Evolutionary conservation across 2,329 filamentous ascomycete genomes (phyloP), one percentile per base, ranked within the genome.

Genomic region (Arthrobotrys pseudoclavata): DNA sequence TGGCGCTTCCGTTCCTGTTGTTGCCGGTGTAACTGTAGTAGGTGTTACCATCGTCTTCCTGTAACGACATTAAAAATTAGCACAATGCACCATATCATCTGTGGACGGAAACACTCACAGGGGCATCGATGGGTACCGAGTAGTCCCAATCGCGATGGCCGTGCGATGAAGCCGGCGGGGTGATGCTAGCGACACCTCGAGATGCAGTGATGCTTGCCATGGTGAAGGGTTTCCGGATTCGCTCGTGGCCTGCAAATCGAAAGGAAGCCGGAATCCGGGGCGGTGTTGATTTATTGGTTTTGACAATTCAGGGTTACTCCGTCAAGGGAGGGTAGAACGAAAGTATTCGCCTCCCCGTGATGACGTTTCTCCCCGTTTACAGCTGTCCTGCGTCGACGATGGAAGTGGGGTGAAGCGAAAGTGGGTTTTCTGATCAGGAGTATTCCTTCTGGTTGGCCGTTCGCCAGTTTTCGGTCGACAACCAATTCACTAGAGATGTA

Each of bases 151-250:
- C 80, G 62, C 79, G 77, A 70, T 75, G 74, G 22, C 79, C 79
- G 55, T 81, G 80, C 34, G 80, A 81, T 61, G 80, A 81, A 48
- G 80, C 80, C 20, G 80, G 80, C 62, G 80, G 80, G 57, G 80
- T 81, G 24, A 81, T 80, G 50, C 79, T 79, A 55, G 80, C 80
- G 18, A 72, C 68, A 29, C 68, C 69, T 53, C 69, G 40, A 22
- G 75, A 79, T 61, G 75, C 68, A 31, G 75, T 69, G 13, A 79
- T 66, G 55, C 62, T 74, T 26, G 64, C 64, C 68, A 74, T 72
- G 18, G 31, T 69, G 57, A 53, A 66, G 24, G 40, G 63, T 22
- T 57, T n/a, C n/a, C 31, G 50, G 29, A 60, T 60, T 60, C 31
- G 55, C 55, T 60, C 42, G 55, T 40, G 9, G 12, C 18, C 55